phyloP scores from a whole-genome alignment of 2,329 filamentous ascomycete genomes.

The Colletotrichum salicis region DNA sequence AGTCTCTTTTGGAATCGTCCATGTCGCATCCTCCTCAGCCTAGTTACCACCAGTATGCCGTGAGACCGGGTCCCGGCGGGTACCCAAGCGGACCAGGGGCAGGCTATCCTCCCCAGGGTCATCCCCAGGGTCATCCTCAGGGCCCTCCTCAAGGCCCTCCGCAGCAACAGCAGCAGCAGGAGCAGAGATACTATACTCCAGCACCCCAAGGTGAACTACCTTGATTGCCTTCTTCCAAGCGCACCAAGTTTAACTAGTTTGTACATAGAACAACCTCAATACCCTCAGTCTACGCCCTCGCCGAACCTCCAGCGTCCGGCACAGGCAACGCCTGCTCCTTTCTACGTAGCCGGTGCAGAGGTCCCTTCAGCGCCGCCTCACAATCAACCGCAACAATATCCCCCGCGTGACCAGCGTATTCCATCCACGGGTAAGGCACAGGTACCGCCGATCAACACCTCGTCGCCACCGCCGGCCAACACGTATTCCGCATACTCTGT shows the following conservation, averaged over 20 bases:
- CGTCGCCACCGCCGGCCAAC: constrained; percentile 59
- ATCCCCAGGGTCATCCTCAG: constrained; percentile 54
- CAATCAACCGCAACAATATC: constrained; percentile 57
- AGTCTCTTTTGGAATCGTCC: constrained; percentile 92
- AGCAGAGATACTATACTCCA: constrained; percentile 74
- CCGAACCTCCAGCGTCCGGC: constrained; percentile 66
- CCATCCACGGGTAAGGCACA: constrained; percentile 60
- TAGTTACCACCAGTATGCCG: constrained; percentile 76
- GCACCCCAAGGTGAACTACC: constrained; percentile 59
- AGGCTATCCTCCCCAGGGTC: constrained; percentile 55
- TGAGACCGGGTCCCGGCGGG: constrained; percentile 61
- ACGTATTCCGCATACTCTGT: constrained; percentile 61
- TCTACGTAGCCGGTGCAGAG: constrained; percentile 72
- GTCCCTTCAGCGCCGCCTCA: constrained; percentile 54
- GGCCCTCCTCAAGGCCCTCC: constrained; percentile 34
- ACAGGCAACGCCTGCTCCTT: constrained; percentile 65
- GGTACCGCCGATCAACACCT: constrained; percentile 62
- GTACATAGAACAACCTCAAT: constrained; percentile 55
- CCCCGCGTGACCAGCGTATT: constrained; percentile 60
- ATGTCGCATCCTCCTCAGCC: constrained; percentile 93
- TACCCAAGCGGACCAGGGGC: constrained; percentile 49
- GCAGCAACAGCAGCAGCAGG: constrained; percentile 31
- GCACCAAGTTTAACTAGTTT: constrained; percentile 43
- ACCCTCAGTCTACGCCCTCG: constrained; percentile 59
- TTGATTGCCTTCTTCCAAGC: constrained; percentile 30